Conservation (phyloP, 164 flowering plant species). For the Chimonanthus salicifolius region DNA sequence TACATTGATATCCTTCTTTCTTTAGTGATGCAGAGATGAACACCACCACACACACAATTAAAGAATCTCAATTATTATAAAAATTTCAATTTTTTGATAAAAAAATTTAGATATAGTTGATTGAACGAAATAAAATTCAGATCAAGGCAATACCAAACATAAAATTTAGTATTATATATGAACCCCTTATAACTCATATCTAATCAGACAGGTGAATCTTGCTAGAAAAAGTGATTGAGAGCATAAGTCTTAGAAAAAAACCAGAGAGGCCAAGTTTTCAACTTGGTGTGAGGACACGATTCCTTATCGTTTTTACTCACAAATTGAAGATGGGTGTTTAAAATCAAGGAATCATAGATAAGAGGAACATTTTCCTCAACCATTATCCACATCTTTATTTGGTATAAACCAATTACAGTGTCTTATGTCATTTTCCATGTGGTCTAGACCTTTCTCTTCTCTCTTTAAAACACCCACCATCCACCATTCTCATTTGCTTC, state of each 20-base stretch:
- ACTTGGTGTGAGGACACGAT: conserved; percentile 21
- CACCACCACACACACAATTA: too few species aligned
- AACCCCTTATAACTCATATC: too few species aligned
- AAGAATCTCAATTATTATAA: too few species aligned
- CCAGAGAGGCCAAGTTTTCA: conserved; percentile 10
- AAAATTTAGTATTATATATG: too few species aligned
- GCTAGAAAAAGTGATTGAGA: too few species aligned
- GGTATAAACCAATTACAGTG: neutral
- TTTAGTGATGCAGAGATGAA: too few species aligned
- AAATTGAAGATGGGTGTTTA: neutral
- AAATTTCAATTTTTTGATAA: too few species aligned
- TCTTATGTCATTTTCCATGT: conserved; percentile 24
- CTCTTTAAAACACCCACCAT: conserved; percentile 27
- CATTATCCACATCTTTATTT: conserved; percentile 2
- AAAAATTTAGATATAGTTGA: too few species aligned
- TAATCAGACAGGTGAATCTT: too few species aligned
- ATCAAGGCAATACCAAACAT: too few species aligned
- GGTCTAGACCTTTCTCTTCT: conserved; percentile 17
- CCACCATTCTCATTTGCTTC: conserved; percentile 13
- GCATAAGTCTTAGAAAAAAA: neutral
- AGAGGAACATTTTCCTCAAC: conserved; percentile 15
- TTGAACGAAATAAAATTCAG: too few species aligned
- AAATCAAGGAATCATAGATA: conserved; percentile 19
- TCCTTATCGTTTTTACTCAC: conserved; percentile 8
- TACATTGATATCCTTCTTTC: too few species aligned